Conservation (phyloP, 768 basidiomycete genomes). For the Lentinula sp. region DNA sequence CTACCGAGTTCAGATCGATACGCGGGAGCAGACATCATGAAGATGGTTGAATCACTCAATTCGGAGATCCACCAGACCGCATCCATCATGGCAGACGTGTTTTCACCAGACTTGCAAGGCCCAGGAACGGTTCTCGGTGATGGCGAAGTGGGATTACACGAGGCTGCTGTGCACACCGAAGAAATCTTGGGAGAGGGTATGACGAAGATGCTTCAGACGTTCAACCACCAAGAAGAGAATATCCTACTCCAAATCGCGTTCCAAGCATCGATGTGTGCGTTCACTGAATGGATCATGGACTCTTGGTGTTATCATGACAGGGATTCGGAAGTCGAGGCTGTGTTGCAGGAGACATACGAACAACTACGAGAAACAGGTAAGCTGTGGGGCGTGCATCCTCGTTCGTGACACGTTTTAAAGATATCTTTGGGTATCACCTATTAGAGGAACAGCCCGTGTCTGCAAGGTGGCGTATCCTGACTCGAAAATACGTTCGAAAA, state of each 20-base stretch:
- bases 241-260: slow-evolving; percentile 10
- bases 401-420: background rate
- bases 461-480: slow-evolving; percentile 11
- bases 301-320: slow-evolving; percentile 13
- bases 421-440: background rate
- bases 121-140: slow-evolving; percentile 13
- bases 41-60: slow-evolving; percentile 28
- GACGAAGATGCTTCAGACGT: slow-evolving; percentile 9
- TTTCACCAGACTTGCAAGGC: slow-evolving; percentile 9
- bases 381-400: background rate
- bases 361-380: slow-evolving; percentile 9
- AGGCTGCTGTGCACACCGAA: slow-evolving; percentile 6
- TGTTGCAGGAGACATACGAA: slow-evolving; percentile 15
- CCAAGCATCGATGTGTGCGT: slow-evolving; percentile 14
- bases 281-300: slow-evolving; percentile 12
- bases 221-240: slow-evolving; percentile 9
- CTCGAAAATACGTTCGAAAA: slow-evolving; percentile 10
- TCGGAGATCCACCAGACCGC: slow-evolving; percentile 30
- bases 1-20: slow-evolving; percentile 26
- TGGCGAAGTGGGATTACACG: background rate
- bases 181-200: slow-evolving; percentile 11
- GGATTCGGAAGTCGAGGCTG: slow-evolving; percentile 8
- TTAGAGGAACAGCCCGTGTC: slow-evolving; percentile 10
- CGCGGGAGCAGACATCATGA: slow-evolving; percentile 29
- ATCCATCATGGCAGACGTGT: slow-evolving; percentile 28